Percentiles rank a stretch among this genome's conserved stretches.
These are phyloP conservation scores for Suhomyces ambrosiae DNA, from an alignment of 1,139 yeast genomes.

Conservation along the genomic window DNA sequence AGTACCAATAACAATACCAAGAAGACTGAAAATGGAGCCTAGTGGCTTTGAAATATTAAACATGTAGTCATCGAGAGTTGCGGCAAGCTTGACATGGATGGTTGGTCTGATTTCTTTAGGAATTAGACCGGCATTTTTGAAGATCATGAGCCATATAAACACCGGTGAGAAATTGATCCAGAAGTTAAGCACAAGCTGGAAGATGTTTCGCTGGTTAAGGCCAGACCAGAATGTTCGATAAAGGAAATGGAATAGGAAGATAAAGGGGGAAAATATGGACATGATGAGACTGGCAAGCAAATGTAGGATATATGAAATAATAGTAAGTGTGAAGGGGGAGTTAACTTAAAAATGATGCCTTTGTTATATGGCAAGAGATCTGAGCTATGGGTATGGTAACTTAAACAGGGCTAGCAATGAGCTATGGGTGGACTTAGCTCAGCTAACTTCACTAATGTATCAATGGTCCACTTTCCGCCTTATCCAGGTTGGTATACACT, in stretches of 20 bases:
- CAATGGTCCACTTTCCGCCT: too few species aligned
- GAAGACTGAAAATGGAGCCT: slow-evolving; percentile 12
- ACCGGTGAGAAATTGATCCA: slow-evolving; percentile 55
- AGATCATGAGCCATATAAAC: slow-evolving; percentile 57
- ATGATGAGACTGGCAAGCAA: too few species aligned
- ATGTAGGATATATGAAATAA: too few species aligned
- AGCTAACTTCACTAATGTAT: too few species aligned
- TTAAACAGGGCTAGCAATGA: too few species aligned
- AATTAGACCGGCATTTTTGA: slow-evolving; percentile 61
- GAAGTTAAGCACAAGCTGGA: slow-evolving; percentile 46
- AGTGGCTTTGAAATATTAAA: slow-evolving; percentile 22
- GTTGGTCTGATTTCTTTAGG: slow-evolving; percentile 58
- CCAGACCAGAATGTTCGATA: slow-evolving; percentile 31
- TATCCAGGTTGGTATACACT: too few species aligned
- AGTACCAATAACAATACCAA: slow-evolving; percentile 14
- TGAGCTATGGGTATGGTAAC: too few species aligned
- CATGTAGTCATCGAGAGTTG: slow-evolving; percentile 41
- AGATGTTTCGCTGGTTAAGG: slow-evolving; percentile 40
- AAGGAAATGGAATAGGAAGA: slow-evolving; percentile 23
- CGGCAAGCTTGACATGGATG: slow-evolving; percentile 53
- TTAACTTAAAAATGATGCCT: too few species aligned
- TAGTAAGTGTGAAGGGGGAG: too few species aligned
- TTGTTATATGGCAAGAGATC: too few species aligned
- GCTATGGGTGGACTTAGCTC: too few species aligned
- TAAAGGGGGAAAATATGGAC: slow-evolving; percentile 18